Base-by-base conservation (phyloP, 257 asterid species). In the Fraxinus pennsylvanica region DNA sequence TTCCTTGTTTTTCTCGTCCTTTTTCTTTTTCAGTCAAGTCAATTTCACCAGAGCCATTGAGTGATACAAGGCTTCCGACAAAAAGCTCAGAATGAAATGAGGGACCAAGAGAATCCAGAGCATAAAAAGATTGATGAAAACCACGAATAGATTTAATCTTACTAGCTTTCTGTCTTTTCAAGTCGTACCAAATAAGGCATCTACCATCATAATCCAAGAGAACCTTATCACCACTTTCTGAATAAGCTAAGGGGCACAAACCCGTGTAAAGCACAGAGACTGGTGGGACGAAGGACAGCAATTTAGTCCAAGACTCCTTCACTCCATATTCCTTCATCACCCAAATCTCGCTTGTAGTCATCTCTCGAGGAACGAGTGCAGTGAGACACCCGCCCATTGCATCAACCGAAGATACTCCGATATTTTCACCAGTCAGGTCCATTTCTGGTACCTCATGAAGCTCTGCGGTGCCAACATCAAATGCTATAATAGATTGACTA, bases 291-390 rank as follows among this genome's bases (percentile, higher is more conserved):
- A 59, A 59, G 29, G 67, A 59, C 13, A 59, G 67, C 29, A 59
- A n/a, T 2, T 59, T 59, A 59, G 30, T 59, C 67, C 67, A 59
- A 59, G 67, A 59, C 12, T 59, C 67, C 67, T 59, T 59, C 52
- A 59, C 67, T 59, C 67, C 67, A 59, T 59, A 59, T 59, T 59
- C 29, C 22, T 59, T 59, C 67, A 59, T 59, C 30, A 19, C 29
- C 67, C 67, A 59, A 6, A 59, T 59, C 67, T 59, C 67, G 30
- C 67, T 59, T n/a, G 67, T 59, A 59, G 1, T 59, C 67, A 59
- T 59, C 67, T n/a, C 21, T 59, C 14, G 0, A 59, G 30, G 67
- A 30, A 59, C 67, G 21, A 59, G 29, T 21, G 29, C 29, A 7
- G 67, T 59, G 67, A 5, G 25, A 59, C 52, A 43, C 17, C 52